Evolutionary conservation across 1,139 yeast genomes (phyloP).

Genomic region (Kodamaea arcana): DNA sequence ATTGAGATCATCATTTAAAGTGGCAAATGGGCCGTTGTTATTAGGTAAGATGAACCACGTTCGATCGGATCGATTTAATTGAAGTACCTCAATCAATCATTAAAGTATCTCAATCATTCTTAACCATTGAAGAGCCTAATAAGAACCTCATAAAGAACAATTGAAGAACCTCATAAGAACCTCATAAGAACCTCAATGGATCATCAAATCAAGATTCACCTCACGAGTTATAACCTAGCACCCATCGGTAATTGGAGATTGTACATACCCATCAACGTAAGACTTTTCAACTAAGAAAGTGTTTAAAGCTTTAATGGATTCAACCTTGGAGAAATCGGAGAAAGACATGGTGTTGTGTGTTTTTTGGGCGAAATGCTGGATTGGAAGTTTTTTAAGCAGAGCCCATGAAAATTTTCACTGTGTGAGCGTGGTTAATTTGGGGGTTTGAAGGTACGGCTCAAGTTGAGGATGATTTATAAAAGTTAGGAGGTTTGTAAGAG

Average conservation of each 20-base stretch:
- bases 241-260: constrained; percentile 10
- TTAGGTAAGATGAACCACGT: too few species aligned
- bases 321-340: constrained; percentile 75
- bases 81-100: too few species aligned
- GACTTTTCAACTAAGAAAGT: constrained; percentile 86
- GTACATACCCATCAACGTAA: constrained; percentile 86
- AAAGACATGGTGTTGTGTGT: constrained; percentile 51
- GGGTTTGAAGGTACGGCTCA: too few species aligned
- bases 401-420: constrained; percentile 3
- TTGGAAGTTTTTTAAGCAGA: neutral
- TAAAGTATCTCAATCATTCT: too few species aligned
- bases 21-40: too few species aligned
- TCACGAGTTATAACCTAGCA: neutral
- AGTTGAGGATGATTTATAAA: too few species aligned
- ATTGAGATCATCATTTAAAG: constrained; percentile 58
- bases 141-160: too few species aligned
- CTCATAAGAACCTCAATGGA: neutral
- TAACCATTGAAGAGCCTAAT: too few species aligned
- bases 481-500: too few species aligned
- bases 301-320: constrained; percentile 82
- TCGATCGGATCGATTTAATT: too few species aligned
- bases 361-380: neutral
- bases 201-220: neutral
- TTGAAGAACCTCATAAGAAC: neutral
- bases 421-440: too few species aligned